Evolutionary conservation across 495 filamentous ascomycete species (phyloP), one percentile per base, ranked within the genome.

Genomic region (Platismatia glauca): DNA sequence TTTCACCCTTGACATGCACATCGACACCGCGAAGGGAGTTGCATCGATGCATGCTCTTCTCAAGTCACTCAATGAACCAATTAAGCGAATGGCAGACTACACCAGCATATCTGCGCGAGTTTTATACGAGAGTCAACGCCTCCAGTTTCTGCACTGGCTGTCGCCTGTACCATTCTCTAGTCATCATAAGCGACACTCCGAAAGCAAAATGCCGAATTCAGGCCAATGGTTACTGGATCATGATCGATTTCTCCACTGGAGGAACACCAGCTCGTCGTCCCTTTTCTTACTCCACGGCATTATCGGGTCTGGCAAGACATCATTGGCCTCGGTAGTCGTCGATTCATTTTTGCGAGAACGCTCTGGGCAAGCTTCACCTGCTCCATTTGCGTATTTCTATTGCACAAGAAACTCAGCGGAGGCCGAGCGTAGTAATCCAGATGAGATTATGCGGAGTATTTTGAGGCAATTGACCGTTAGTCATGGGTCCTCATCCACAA

Each of bases 1-100:
- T 4, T 48, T 48, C 22, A 24, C 44, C 3, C 3, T 48, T 27
- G 44, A 48, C 44, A 7, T 48, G 0, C 44, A 48, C 4, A 53
- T 29, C 3, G 43, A 66, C 9, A 35, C 61, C 9, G 29, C 31
- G 27, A 60, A 31, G 24, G 27, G 46, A 4, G 27, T 64, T 18
- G 37, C 22, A 35, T 16, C 27, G 1, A 64, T 59, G 37, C 16
- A 16, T 5, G 29, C 43, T 27, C 60, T 61, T 44, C 46, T 62
- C 27, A 39, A 44, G 4, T 57, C 59, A 12, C 35, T 66, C 52
- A 27, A 57, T 5, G 52, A 62, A 24, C 64, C 60, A 2, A 57
- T 62, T 22, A 56, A 57, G 43, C 64, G 59, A 12, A 44, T 61
- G 43, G 27, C 29, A 37, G 60, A 63, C 29, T 24, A 57, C 29